Base-by-base conservation (phyloP, 495 filamentous ascomycete genomes). In the Aspergillus haitiensis region DNA sequence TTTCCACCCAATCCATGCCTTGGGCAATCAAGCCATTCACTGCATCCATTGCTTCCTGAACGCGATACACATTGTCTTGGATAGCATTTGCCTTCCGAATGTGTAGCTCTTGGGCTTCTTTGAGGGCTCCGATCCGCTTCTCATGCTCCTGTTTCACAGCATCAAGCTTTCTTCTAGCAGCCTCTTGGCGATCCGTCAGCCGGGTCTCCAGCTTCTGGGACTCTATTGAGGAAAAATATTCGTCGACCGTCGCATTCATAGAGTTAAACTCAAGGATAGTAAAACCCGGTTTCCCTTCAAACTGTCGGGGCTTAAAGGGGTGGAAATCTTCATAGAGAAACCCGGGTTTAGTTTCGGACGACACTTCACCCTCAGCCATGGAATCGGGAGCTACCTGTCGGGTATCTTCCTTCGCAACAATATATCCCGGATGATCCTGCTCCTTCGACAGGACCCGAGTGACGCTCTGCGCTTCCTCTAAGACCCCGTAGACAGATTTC, bases 1-100 rank as follows among this genome's bases (percentile, higher is more conserved):
- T 90, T 55, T 96, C 89, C 9, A 88, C 85, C 94, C 94, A 98
- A 64, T 98, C 94, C 93, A 97, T 97, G 7, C 92, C 93, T 67
- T 97, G 92, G 7, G 84, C 84, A 39, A 98, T 82, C 13, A 98
- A 75, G 0, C 89, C 89, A 67, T 97, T 98, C 15, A 98, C 84
- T 6, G 93, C 92, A 62, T 88, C 87, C 72, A 90, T 93, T 5
- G 92, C 92, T 71, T 98, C 94, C 70, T 94, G 87, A 0, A 97
- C 92, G 32, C 92, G 82, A 64, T 93, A 88, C 0, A 90, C 71
- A 66, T 98, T 98, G 46, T 91, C 90, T 65, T 96, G 83, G 42
- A 98, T 92, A 4, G 94, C 91, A 52, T 83, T 85, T 11, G 93
- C 94, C 70, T 97, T 98, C 52, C 90, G 86, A 16, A 92, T 78